A percentile compares a stretch with the other conserved stretches of the same genome.
These are phyloP conservation scores for Sclerotiophoma versabilis DNA, from an alignment of 2,329 filamentous ascomycete species.

Conservation along the genomic window DNA sequence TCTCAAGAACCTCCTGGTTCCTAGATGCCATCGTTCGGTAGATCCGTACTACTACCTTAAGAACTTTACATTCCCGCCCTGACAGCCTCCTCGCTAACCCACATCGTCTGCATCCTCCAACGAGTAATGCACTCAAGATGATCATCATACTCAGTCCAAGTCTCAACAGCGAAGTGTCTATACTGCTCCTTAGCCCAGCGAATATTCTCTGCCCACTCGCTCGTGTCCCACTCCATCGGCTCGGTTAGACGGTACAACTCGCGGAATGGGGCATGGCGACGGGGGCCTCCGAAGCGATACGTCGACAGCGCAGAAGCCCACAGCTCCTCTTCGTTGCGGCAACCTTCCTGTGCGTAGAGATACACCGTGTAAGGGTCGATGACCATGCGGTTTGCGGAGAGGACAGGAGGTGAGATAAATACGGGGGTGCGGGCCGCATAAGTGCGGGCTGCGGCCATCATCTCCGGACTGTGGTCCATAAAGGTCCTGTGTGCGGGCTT, in stretches of 20 bases:
- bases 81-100: constrained; percentile 36
- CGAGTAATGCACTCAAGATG: constrained; percentile 33
- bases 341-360: constrained; percentile 25
- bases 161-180: constrained; percentile 22
- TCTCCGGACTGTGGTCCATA: neutral
- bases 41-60: neutral
- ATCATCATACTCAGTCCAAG: constrained; percentile 40
- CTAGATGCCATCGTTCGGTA: neutral
- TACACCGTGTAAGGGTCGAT: constrained; percentile 26
- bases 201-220: constrained; percentile 45
- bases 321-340: constrained; percentile 4
- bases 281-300: constrained; percentile 14
- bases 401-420: constrained; percentile 23
- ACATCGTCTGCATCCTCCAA: constrained; percentile 25
- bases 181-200: constrained; percentile 43
- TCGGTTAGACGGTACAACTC: constrained; percentile 35
- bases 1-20: neutral
- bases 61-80: neutral
- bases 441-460: constrained; percentile 10
- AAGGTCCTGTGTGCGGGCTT: neutral
- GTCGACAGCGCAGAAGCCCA: constrained; percentile 6
- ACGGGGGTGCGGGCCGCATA: constrained; percentile 17
- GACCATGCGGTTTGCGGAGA: constrained; percentile 25
- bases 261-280: constrained; percentile 21
- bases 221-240: constrained; percentile 22